Evolutionary conservation across 495 filamentous ascomycete genomes (phyloP), one percentile per base, ranked within the genome.

Genomic region (Friedmanniomyces simplex): DNA sequence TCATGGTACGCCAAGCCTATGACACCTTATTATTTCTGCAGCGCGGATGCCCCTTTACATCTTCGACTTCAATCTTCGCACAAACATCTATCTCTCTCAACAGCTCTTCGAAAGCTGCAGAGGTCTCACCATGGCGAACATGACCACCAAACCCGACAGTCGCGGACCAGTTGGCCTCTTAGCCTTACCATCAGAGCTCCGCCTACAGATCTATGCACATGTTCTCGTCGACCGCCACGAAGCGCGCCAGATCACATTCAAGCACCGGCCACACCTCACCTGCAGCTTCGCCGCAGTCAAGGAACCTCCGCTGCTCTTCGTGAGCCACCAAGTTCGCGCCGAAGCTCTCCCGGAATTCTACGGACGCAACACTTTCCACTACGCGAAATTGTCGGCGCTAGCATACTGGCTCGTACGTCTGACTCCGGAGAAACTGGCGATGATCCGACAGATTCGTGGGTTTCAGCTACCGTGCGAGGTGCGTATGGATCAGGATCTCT

Each of bases 341-440:
- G 52, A 55, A 47, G 37, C 52, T 20, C 21, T 30, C 12, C 1
- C 37, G 7, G 24, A 46, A 37, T 55, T 46, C 52, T 55, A 55
- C 52, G 39, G 52, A 12, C 1, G 14, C 13, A 46, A 55, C 41
- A 16, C 10, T 20, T 55, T 55, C 39, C n/a, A 53, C 39, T 43
- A 3, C 39, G 4, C 39, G 3, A 43, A 3, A 3, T 13, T 3
- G 39, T 16, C 39, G 14, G 18, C 39, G 14, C 39, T 43, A 13
- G 18, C 39, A 20, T 43, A 20, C 39, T 43, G 39, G 39, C 39
- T 43, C 18, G 14, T 43, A 2, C 39, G 18, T 2, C 18, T 43
- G 39, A 43, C 14, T 20, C 14, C 13, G 14, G 18, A 43, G 39
- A 43, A 43, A 20, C 4, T 3, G 39, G 39, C 39, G 2, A 3